Evolutionary conservation across 2,329 filamentous ascomycete genomes (phyloP), one percentile per base, ranked within the genome.

Genomic region (Plectosphaerella cucumerina): DNA sequence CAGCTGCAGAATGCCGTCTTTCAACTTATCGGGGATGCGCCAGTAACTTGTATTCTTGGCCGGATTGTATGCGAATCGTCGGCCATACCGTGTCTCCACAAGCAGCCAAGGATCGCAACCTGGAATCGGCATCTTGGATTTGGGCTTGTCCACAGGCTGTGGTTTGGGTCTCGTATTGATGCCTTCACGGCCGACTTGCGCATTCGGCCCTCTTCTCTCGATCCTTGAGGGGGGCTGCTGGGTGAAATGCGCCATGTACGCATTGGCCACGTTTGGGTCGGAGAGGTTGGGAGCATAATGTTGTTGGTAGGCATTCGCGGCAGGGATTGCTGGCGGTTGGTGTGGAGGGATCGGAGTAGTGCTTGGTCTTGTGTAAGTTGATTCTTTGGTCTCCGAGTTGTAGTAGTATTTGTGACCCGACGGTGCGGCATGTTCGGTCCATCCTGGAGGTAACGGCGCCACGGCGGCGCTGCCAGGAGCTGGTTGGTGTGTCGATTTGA

Each of bases 361-460:
- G 26, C 8, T 31, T n/a, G 92, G 92, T 33, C 90, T 84, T 37
- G 80, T 87, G 67, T 96, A 97, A 42, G 92, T 96, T 1, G 92
- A 96, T 62, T 89, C 81, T 61, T 94, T 90, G 1, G 89, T 93
- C 50, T 80, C 75, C 44, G 84, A 76, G 71, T 96, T 87, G 73
- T 95, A 94, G 70, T 92, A 97, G 72, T 96, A 97, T 23, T 79
- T 78, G 68, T 96, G 91, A 5, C 90, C 90, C 47, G 87, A 86
- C 6, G 91, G 92, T 48, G 92, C 90, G 70, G 86, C 92, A 71
- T 97, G 91, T 68, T 96, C 89, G n/a, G 88, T 90, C 92, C 92
- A 97, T 56, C 90, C 91, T 42, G 85, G 77, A 23, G 85, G 86
- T 1, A 97, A 75, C 34, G 88, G 82, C 44, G 81, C 75, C 35